Base-by-base conservation (phyloP, 306 rosid genomes). In the Rosa persica region DNA sequence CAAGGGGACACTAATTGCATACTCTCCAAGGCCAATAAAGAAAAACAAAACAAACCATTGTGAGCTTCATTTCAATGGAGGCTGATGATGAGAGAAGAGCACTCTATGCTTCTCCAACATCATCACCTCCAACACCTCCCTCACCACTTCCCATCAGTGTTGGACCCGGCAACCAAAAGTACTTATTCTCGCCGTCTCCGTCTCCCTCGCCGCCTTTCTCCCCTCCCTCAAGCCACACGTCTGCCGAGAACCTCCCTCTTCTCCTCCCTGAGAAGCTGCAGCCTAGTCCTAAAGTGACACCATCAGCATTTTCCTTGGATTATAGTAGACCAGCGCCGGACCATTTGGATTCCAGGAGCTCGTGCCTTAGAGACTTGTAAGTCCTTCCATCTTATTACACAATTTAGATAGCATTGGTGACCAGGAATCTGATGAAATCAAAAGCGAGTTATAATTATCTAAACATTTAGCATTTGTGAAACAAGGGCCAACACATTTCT, bases 71-170 rank as follows among this genome's bases (percentile, higher is more conserved):
- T 76, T 12, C 72, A 19, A 52, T 86, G 88, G 79, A 70, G 48
- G 74, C 64, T 17, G 76, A 86, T 75, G 82, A 81, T 25, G 49
- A 30, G 9, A 82, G 39, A 65, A 58, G 48, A 62, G 73, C 71
- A 66, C 71, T 20, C 34, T 8, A 55, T 77, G 78, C 76, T 11
- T 90, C 92, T 83, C 85, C 93, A 76, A 69, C 91, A 73, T 89
- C 93, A 62, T 93, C 97, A 72, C 96, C 96, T 79, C 93, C 93
- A 10, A 87, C 97, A 55, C 97, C 96, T 82, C 91, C 96, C 46
- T 90, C 96, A 1, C 94, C 97, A 12, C 93, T 93, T 76, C 96
- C 94, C 49, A 67, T 89, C 30, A 93, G 97, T 79, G 86, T 85
- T 42, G 97, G 88, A 39, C 89, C 96, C 3, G 92, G 94, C 77